A percentile compares a stretch with the other conserved stretches of the same genome.
These are phyloP conservation scores for Yamadazyma dendronema DNA, from an alignment of 1,139 yeast genomes.

Conservation along the genomic window DNA sequence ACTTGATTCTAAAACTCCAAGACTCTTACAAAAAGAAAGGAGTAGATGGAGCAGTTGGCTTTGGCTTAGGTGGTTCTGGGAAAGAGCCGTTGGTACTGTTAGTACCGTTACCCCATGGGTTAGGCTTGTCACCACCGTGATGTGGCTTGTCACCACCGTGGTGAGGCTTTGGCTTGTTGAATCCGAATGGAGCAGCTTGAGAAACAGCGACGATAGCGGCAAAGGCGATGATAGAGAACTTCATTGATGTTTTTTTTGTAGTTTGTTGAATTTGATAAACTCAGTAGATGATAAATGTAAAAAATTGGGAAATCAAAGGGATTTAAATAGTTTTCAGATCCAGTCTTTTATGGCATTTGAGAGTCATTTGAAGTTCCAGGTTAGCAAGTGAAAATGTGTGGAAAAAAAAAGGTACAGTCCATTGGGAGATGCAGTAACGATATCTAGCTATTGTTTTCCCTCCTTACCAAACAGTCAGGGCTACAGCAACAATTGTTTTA, in stretches of 20 bases:
- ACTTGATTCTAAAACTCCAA: not conserved
- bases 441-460: not conserved
- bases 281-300: not conserved
- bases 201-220: slow-evolving; percentile 1
- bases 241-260: not conserved
- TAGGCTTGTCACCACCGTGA: not conserved
- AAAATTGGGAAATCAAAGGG: not conserved
- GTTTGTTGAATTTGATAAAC: not conserved
- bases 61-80: not conserved
- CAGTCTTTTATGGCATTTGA: not conserved
- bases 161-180: not conserved
- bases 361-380: not conserved
- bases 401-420: not conserved
- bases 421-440: not conserved
- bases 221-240: not conserved
- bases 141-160: not conserved
- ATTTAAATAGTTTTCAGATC: not conserved
- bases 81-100: not conserved
- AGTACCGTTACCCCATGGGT: not conserved
- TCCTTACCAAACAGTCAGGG: not conserved
- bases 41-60: not conserved
- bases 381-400: not conserved
- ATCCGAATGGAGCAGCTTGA: slow-evolving; percentile 1
- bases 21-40: not conserved
- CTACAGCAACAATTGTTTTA: not conserved